A percentile compares a stretch with the other conserved stretches of the same genome.
Evolutionary conservation across 73 alveolate genomes (phyloP).

Genomic region (Paraurostyla sp.): DNA sequence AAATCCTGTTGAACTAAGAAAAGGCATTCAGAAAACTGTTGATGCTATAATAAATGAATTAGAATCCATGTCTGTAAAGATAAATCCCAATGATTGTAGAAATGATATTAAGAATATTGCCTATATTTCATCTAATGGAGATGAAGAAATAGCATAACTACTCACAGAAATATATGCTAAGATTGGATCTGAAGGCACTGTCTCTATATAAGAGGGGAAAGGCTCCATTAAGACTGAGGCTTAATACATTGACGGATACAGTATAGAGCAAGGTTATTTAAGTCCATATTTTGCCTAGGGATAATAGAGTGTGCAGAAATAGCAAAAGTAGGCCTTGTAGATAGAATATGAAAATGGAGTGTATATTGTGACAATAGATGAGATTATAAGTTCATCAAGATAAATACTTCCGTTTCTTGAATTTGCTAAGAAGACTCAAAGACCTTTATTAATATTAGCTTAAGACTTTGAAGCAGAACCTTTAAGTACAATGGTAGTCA

Average conservation of each 20-base stretch:
- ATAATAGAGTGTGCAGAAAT: no score
- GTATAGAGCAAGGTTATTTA: constrained; percentile 60
- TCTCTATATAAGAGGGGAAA: constrained; percentile 61
- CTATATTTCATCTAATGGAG: constrained; percentile 61
- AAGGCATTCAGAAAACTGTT: constrained; percentile 70
- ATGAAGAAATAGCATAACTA: constrained; percentile 56
- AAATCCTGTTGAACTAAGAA: constrained; percentile 71
- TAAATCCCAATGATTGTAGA: constrained; percentile 23
- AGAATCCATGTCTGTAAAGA: constrained; percentile 15
- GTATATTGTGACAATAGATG: constrained; percentile 51
- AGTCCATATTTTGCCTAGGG: constrained; percentile 74
- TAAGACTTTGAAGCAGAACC: constrained; percentile 69
- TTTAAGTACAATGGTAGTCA: constrained; percentile 55
- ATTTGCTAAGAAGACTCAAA: constrained; percentile 47
- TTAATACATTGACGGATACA: constrained; percentile 62
- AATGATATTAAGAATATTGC: constrained; percentile 54
- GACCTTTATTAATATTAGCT: constrained; percentile 57
- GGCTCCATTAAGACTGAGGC: constrained; percentile 56
- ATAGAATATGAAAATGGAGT: constrained; percentile 61
- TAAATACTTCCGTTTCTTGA: constrained; percentile 50
- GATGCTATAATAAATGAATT: constrained; percentile 29
- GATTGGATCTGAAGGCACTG: constrained; percentile 64
- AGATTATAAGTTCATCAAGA: constrained; percentile 43
- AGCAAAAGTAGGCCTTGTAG: constrained; percentile 17
- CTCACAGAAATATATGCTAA: constrained; percentile 50